Conservation (phyloP, 306 rosid species). For the Lablab purpureus region DNA sequence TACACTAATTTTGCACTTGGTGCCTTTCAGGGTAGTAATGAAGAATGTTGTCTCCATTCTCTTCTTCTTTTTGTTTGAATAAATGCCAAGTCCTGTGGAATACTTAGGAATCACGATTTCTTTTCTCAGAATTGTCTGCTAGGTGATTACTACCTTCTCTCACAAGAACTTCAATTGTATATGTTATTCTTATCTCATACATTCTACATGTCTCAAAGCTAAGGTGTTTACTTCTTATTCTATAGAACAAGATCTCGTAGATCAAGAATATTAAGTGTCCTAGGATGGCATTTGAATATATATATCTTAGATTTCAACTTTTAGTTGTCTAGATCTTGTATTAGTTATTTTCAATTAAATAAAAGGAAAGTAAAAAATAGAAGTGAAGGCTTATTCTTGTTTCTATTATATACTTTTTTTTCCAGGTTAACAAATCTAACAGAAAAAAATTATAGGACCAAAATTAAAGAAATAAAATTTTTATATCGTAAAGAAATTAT, state of each 20-base stretch:
- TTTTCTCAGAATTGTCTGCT: conserved; percentile 42
- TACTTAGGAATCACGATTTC: conserved; percentile 44
- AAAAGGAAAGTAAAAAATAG: background rate
- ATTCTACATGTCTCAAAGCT: conserved; percentile 5
- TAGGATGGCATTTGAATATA: background rate
- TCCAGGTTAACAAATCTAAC: too few relatives aligned
- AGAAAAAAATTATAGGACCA: too few relatives aligned
- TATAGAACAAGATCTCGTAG: background rate
- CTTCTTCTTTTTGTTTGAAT: conserved; percentile 41
- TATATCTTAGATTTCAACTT: background rate
- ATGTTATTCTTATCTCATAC: conserved; percentile 26
- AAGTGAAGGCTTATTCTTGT: background rate
- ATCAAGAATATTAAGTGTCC: conserved; percentile 39
- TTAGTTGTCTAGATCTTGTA: background rate
- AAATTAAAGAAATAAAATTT: too few relatives aligned
- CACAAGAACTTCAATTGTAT: conserved; percentile 34
- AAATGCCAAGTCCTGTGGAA: conserved; percentile 36
- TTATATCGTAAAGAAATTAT: too few relatives aligned
- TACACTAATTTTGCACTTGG: conserved; percentile 30
- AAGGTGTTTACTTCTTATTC: background rate
- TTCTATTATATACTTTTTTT: too few relatives aligned
- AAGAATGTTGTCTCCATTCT: conserved; percentile 65
- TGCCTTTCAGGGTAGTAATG: conserved; percentile 54
- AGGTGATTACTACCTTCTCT: conserved; percentile 35
- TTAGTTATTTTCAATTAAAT: background rate